Evolutionary conservation across 768 basidiomycete species (phyloP).

Genomic region (Naganishia friedmannii): DNA sequence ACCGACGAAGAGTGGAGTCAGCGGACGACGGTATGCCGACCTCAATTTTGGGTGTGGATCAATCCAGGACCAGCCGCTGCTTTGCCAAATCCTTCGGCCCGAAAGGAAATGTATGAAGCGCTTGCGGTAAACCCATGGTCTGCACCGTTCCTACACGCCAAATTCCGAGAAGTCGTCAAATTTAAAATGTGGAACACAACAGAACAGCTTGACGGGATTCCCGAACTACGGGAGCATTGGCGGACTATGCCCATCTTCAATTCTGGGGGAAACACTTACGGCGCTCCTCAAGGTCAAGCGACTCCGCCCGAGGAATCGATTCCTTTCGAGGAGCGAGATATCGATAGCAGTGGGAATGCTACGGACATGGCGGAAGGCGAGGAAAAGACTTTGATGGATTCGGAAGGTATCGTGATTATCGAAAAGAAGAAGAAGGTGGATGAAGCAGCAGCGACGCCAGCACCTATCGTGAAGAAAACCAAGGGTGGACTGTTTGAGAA

Average conservation of each 20-base stretch:
- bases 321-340: constrained; percentile 35
- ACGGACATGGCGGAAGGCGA: constrained; percentile 3
- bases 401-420: constrained; percentile 27
- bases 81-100: constrained; percentile 77
- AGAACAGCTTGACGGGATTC: constrained; percentile 86
- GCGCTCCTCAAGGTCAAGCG: constrained; percentile 34
- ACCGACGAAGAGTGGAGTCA: constrained; percentile 55
- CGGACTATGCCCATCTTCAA: constrained; percentile 79
- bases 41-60: constrained; percentile 97
- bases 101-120: constrained; percentile 75
- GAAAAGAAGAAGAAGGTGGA: constrained; percentile 53
- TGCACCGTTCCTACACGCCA: constrained; percentile 84
- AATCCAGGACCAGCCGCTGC: constrained; percentile 94
- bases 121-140: constrained; percentile 85
- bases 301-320: constrained; percentile 33
- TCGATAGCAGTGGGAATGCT: constrained; percentile 34
- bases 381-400: constrained; percentile 20
- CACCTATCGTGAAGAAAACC: constrained; percentile 37
- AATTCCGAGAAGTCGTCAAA: constrained; percentile 86
- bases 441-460: constrained; percentile 18
- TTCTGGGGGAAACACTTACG: constrained; percentile 51
- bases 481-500: constrained; percentile 69
- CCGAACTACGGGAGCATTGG: constrained; percentile 89
- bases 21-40: constrained; percentile 64
- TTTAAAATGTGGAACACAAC: constrained; percentile 99